These are phyloP conservation scores for Apiospora pterosperma DNA, from an alignment of 2,329 filamentous ascomycete species.

Conservation along the genomic window DNA sequence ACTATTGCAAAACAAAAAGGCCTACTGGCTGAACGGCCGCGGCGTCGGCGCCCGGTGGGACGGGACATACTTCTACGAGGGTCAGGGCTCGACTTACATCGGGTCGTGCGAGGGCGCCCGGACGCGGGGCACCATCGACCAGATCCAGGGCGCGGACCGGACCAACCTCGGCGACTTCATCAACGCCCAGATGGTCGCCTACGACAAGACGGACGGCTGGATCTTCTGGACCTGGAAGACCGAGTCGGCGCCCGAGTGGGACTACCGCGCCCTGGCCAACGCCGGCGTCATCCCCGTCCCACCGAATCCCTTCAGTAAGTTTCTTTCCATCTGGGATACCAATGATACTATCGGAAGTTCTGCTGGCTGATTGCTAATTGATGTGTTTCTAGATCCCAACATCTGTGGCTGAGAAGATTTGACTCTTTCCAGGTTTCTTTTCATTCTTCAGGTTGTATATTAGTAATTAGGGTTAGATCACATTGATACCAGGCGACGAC, in stretches of 20 bases:
- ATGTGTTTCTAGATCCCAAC: not conserved
- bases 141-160: constrained; percentile 55
- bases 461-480: not conserved
- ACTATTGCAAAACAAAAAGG: not conserved
- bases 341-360: not conserved
- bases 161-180: constrained; percentile 67
- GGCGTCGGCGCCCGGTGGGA: constrained; percentile 68
- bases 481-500: not conserved
- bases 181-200: constrained; percentile 71
- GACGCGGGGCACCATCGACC: constrained; percentile 6
- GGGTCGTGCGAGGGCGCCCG: constrained; percentile 46
- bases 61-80: constrained; percentile 50
- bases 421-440: not conserved
- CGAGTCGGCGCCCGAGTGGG: constrained; percentile 71
- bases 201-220: constrained; percentile 73
- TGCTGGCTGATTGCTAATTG: not conserved
- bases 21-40: constrained; percentile 62
- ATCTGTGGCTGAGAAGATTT: not conserved
- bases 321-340: not conserved
- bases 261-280: constrained; percentile 47
- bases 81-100: constrained; percentile 44
- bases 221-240: constrained; percentile 84
- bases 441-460: not conserved
- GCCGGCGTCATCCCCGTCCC: constrained; percentile 13
- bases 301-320: constrained; percentile 8